phyloP scores from a whole-genome alignment of 176 grass and related monocot species.

The Calamus simplicifolius region DNA sequence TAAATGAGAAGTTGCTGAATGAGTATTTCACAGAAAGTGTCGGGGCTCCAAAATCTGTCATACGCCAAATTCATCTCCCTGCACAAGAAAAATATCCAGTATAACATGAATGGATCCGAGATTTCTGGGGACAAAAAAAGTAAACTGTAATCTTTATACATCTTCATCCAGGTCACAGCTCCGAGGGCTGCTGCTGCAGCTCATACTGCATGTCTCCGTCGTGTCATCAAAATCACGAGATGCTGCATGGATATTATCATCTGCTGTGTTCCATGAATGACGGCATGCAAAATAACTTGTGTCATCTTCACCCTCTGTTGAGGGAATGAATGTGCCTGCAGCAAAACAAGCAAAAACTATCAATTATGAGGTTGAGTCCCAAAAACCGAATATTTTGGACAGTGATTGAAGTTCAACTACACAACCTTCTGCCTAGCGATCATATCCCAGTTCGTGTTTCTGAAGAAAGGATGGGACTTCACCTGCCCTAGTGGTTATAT shows the following conservation, averaged over 20 bases:
- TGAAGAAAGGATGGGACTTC: conserved; percentile 93
- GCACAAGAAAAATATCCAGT: conserved; percentile 6
- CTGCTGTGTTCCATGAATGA: conserved; percentile 52
- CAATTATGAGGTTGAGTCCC: not conserved
- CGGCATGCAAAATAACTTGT: conserved; percentile 88
- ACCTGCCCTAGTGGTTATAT: conserved; percentile 80
- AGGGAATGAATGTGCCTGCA: conserved; percentile 77
- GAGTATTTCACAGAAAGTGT: conserved; percentile 69
- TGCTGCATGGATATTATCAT: conserved; percentile 25
- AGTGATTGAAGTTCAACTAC: not conserved
- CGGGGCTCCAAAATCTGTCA: conserved; percentile 73
- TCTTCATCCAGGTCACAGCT: conserved; percentile 80
- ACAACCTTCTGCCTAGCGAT: conserved; percentile 74
- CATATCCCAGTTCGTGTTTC: conserved; percentile 89
- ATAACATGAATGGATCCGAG: not conserved
- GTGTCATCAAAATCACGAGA: conserved; percentile 55
- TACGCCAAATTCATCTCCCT: conserved; percentile 88
- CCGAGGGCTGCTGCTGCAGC: conserved; percentile 67
- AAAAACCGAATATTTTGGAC: not conserved
- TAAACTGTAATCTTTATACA: conserved; percentile 21
- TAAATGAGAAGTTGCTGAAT: conserved; percentile 99
- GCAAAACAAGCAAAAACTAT: conserved; percentile 1
- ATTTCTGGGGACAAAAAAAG: too few species aligned
- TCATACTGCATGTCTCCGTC: conserved; percentile 62
- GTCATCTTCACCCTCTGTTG: conserved; percentile 82